Conservation (phyloP, 2,329 filamentous ascomycete genomes). For the Aspergillus floridensis region DNA sequence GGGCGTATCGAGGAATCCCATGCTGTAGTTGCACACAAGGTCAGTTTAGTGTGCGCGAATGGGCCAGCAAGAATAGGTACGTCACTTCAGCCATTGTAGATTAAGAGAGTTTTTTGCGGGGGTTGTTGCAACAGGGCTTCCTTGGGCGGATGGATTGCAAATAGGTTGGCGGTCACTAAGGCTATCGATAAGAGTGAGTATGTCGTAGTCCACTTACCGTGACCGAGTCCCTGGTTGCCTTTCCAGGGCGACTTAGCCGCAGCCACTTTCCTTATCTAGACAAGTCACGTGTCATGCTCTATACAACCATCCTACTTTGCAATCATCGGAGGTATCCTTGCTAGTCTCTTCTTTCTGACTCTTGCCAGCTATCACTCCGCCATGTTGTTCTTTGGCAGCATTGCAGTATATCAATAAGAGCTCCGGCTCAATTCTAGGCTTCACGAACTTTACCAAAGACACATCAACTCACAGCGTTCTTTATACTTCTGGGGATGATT, state of each 20-base stretch:
- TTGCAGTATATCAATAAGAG: not conserved
- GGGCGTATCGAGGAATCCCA: conserved; percentile 70
- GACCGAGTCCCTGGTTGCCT: conserved; percentile 1
- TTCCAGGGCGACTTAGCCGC: conserved; percentile 3
- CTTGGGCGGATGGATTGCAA: not conserved
- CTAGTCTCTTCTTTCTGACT: not conserved
- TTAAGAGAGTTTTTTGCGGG: not conserved
- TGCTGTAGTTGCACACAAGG: conserved; percentile 58
- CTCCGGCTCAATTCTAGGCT: not conserved
- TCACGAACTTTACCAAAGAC: not conserved
- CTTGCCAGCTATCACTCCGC: not conserved
- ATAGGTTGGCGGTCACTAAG: not conserved
- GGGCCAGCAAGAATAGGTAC: not conserved
- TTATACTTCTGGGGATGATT: not conserved
- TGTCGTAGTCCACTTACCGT: not conserved
- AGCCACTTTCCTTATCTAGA: conserved; percentile 11
- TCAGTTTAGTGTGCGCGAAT: conserved; percentile 14
- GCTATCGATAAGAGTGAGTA: not conserved
- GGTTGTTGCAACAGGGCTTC: not conserved
- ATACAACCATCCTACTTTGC: not conserved
- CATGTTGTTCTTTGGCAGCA: not conserved
- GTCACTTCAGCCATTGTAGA: conserved; percentile 34
- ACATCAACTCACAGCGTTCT: not conserved
- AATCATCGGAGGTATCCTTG: not conserved
- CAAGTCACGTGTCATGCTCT: conserved; percentile 7